These are phyloP conservation scores for Penicillium sp. DNA, from an alignment of 2,329 filamentous ascomycete genomes.

Conservation along the genomic window DNA sequence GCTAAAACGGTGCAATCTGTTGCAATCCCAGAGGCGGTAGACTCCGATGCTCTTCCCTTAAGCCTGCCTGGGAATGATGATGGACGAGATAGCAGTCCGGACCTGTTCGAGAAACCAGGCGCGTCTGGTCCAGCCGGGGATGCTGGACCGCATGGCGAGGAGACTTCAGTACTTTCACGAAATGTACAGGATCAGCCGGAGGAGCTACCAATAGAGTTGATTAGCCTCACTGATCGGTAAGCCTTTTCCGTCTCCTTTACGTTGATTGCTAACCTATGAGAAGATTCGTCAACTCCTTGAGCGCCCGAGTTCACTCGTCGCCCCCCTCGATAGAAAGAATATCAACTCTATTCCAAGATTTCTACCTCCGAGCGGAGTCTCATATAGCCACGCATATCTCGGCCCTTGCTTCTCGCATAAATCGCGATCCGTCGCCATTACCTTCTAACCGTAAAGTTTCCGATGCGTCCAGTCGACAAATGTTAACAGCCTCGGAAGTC, in stretches of 20 bases:
- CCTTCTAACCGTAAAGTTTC: slow-evolving; percentile 54
- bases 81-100: slow-evolving; percentile 34
- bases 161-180: slow-evolving; percentile 40
- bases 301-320: slow-evolving; percentile 81
- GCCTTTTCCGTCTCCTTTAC: slow-evolving; percentile 16
- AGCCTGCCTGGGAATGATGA: slow-evolving; percentile 28
- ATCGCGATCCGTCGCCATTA: slow-evolving; percentile 67
- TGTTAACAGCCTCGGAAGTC: slow-evolving; percentile 88
- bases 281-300: slow-evolving; percentile 89
- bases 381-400: slow-evolving; percentile 89
- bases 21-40: slow-evolving; percentile 29
- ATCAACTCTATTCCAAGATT: slow-evolving; percentile 89
- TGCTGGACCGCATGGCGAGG: slow-evolving; percentile 36
- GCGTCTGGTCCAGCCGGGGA: slow-evolving; percentile 38
- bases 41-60: slow-evolving; percentile 31
- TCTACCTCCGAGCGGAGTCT: slow-evolving; percentile 79
- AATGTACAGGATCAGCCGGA: slow-evolving; percentile 72
- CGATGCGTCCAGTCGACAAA: slow-evolving; percentile 70
- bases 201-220: slow-evolving; percentile 90
- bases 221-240: slow-evolving; percentile 86
- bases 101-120: slow-evolving; percentile 52
- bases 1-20: slow-evolving; percentile 33
- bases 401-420: slow-evolving; percentile 74
- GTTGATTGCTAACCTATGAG: slow-evolving; percentile 12
- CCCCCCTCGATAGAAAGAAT: slow-evolving; percentile 84